Evolutionary conservation across 805 yeast species (phyloP), one percentile per base, ranked within the genome.

Genomic region (Schizosaccharomyces japonicus): DNA sequence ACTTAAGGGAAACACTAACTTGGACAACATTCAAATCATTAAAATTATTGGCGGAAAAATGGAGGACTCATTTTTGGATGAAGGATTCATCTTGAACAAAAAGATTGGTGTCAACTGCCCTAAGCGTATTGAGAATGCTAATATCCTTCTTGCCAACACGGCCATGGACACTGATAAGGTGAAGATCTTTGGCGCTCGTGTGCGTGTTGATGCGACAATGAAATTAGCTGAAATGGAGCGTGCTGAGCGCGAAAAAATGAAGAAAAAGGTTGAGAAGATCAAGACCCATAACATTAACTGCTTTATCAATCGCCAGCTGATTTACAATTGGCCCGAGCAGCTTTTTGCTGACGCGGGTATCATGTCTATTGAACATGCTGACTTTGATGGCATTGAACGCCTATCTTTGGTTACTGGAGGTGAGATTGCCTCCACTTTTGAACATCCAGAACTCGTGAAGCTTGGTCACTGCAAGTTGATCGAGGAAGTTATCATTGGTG

Each of bases 261-360:
- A 75, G 63, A 66, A 61, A 49, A 90, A 90, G 63, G 83, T 90
- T 53, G 84, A 76, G 50, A 83, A 84, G 61, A 90, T 90, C 62
- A 75, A 83, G 60, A 76, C 76, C 54, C 92, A 82, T 60, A 80
- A 81, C 49, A 76, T 82, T 59, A 81, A 82, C 62, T 76, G 87
- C 56, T 90, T 90, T 61, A 84, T 90, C 55, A 90, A 90, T 67
- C 76, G 98, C 60, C 98, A 90, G 66, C 72, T 90, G 58, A 90
- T 90, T 58, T 90, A 90, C 65, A 95, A 90, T 66, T 90, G 87
- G 72, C 98, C 98, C 25, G 98, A 90, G 65, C 95, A 82, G 64
- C 69, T 90, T 54, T 81, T 90, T 58, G 72, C 93, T 4, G 98
- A 87, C 55, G 64, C 83, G 39, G 75, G 76, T 48, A 80, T 90